A percentile compares a stretch with the other conserved stretches of the same genome.
Evolutionary conservation across 805 yeast genomes (phyloP).

Genomic region (Metschnikowia sp.): DNA sequence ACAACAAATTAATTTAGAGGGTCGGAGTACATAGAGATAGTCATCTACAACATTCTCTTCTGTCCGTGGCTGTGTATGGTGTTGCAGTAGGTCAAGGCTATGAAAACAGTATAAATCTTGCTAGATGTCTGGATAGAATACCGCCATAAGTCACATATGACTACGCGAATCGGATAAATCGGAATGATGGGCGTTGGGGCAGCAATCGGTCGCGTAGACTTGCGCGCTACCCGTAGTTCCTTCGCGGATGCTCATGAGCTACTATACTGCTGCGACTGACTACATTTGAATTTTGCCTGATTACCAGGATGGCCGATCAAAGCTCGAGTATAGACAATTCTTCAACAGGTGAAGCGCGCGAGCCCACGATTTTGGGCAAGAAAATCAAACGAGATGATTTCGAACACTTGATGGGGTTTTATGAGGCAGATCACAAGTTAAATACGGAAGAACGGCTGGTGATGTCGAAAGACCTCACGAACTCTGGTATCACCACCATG

Average conservation of each 20-base stretch:
- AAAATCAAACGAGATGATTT: conserved; percentile 33
- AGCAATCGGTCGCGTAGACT: no score
- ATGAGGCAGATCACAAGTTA: conserved; percentile 46
- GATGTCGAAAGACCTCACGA: conserved; percentile 36
- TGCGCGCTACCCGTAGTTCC: no score
- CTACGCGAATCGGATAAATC: no score
- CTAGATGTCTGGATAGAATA: no score
- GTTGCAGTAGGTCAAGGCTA: no score
- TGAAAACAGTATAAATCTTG: no score
- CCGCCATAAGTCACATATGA: no score
- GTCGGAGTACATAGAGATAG: not conserved
- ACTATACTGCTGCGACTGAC: no score
- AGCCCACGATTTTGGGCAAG: conserved; percentile 13
- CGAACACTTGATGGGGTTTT: conserved; percentile 41
- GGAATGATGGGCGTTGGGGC: no score
- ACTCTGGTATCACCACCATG: conserved; percentile 32
- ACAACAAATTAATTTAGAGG: conserved; percentile 43
- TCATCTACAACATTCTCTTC: not conserved
- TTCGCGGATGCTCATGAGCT: no score
- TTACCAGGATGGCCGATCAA: conserved; percentile 1
- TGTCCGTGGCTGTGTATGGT: no score
- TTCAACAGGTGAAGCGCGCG: not conserved
- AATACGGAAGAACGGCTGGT: conserved; percentile 40
- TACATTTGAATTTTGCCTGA: no score
- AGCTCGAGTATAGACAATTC: not conserved